Evolutionary conservation across 345 rosid species (phyloP).

Genomic region (Gossypium turneri): DNA sequence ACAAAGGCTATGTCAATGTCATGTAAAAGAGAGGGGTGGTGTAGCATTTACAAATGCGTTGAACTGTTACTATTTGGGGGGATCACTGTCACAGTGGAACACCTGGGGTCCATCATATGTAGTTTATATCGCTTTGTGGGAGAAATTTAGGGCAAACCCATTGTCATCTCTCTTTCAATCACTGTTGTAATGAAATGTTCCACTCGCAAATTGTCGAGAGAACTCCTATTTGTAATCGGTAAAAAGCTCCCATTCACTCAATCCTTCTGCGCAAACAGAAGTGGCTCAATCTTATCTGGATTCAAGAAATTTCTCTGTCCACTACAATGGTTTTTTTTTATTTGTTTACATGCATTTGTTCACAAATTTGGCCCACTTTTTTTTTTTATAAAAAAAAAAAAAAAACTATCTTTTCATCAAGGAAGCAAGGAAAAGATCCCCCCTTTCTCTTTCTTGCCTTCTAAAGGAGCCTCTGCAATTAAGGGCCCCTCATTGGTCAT

Average conservation of each 20-base stretch:
- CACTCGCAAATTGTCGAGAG: background rate
- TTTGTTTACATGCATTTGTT: too few relatives aligned
- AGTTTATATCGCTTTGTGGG: constrained; percentile 20
- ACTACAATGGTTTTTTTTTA: background rate
- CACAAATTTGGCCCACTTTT: background rate
- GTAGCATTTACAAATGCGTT: constrained; percentile 3
- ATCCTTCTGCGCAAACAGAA: background rate
- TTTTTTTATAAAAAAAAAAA: too few relatives aligned
- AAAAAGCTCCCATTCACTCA: background rate
- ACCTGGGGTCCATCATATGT: constrained; percentile 12
- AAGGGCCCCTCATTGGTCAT: background rate
- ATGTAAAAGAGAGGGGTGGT: background rate
- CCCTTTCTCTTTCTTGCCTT: background rate
- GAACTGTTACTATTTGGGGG: background rate
- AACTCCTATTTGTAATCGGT: background rate
- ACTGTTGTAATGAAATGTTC: constrained; percentile 27
- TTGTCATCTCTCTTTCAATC: constrained; percentile 27
- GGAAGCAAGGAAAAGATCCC: background rate
- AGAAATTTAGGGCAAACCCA: constrained; percentile 25
- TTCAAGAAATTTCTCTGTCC: background rate
- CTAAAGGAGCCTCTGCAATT: background rate
- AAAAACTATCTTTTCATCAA: background rate
- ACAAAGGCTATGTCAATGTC: background rate
- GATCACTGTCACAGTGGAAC: background rate
- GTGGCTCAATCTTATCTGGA: background rate